Evolutionary conservation across 768 basidiomycete species (phyloP).

Genomic region (Collybia sordida): DNA sequence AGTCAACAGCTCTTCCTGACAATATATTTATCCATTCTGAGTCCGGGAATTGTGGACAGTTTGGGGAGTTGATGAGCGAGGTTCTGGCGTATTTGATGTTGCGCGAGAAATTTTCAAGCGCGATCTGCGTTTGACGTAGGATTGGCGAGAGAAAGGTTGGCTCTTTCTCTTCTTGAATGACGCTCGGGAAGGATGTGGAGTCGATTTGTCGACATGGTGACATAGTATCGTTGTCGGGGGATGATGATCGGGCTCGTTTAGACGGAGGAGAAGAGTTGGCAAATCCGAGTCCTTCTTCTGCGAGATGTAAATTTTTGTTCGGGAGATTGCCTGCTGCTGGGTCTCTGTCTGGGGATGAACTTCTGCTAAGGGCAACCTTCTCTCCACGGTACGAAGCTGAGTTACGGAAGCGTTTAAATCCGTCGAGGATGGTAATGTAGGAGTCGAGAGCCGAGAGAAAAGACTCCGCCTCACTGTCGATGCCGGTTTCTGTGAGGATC

Average conservation of each 20-base stretch:
- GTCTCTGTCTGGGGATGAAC: background rate
- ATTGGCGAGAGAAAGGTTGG: conserved; percentile 1
- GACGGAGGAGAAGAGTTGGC: background rate
- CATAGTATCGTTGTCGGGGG: background rate
- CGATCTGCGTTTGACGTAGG: conserved; percentile 11
- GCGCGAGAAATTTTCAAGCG: conserved; percentile 10
- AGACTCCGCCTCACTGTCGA: background rate
- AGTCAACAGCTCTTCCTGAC: conserved; percentile 15
- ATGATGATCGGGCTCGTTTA: background rate
- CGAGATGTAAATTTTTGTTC: background rate
- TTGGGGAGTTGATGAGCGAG: conserved; percentile 9
- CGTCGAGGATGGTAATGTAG: background rate
- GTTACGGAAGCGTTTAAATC: background rate
- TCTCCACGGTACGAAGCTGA: background rate
- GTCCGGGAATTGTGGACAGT: conserved; percentile 19
- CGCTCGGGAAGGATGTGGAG: background rate
- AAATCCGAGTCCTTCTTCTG: background rate
- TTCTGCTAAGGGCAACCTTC: too few relatives aligned
- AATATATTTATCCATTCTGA: conserved; percentile 24
- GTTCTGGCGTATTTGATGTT: conserved; percentile 12
- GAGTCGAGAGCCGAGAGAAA: background rate
- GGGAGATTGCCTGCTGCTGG: background rate
- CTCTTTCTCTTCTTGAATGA: background rate
- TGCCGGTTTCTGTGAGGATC: background rate
- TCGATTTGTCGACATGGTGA: background rate